These are phyloP conservation scores for Hypocrella siamensis DNA, from an alignment of 2,329 filamentous ascomycete genomes.

Conservation along the genomic window DNA sequence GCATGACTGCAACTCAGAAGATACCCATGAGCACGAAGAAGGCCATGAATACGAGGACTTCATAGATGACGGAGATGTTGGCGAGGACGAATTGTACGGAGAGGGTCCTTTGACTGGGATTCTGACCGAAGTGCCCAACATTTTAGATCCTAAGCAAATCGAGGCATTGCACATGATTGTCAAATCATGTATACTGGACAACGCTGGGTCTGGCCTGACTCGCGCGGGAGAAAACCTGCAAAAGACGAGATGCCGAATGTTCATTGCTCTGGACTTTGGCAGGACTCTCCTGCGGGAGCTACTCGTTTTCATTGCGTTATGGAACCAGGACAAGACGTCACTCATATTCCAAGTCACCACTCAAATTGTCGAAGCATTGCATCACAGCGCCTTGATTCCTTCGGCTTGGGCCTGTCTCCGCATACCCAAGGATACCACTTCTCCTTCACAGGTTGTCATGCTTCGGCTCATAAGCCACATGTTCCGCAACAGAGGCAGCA, in stretches of 20 bases:
- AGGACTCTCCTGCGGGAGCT: slow-evolving; percentile 80
- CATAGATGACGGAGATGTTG: slow-evolving; percentile 51
- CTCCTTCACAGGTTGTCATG: slow-evolving; percentile 83
- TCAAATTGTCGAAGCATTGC: slow-evolving; percentile 85
- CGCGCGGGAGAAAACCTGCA: slow-evolving; percentile 67
- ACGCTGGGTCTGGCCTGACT: slow-evolving; percentile 54
- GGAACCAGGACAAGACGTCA: slow-evolving; percentile 87
- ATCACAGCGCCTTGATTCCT: slow-evolving; percentile 76
- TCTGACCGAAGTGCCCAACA: slow-evolving; percentile 85
- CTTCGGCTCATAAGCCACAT: slow-evolving; percentile 84
- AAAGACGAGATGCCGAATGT: slow-evolving; percentile 75
- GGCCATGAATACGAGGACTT: slow-evolving; percentile 34
- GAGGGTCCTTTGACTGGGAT: slow-evolving; percentile 70
- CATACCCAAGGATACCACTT: slow-evolving; percentile 91
- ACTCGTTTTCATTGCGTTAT: slow-evolving; percentile 90
- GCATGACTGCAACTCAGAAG: slow-evolving; percentile 5
- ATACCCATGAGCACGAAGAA: slow-evolving; percentile 18
- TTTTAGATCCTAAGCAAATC: slow-evolving; percentile 86
- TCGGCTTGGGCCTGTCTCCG: slow-evolving; percentile 85
- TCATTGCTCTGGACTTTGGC: slow-evolving; percentile 79
- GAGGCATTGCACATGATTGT: slow-evolving; percentile 95
- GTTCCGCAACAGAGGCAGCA: slow-evolving; percentile 44
- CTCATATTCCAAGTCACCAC: slow-evolving; percentile 94
- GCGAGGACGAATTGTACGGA: slow-evolving; percentile 65
- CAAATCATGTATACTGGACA: slow-evolving; percentile 83